Base-by-base conservation (phyloP, 768 basidiomycete species). In the Mycena chlorophos region DNA sequence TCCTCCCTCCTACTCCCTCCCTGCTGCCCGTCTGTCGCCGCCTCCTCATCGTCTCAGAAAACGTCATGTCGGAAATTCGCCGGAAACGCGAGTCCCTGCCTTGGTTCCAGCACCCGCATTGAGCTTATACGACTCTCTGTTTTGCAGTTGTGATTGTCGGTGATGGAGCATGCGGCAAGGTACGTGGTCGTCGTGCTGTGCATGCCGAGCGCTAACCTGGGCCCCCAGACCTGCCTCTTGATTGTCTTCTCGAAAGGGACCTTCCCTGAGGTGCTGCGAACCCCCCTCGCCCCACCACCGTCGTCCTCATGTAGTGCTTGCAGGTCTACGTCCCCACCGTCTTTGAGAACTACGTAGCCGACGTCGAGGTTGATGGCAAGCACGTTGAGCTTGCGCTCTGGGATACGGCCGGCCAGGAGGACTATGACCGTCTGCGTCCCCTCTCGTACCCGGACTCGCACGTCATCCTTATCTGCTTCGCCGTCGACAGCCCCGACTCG, bases 361-460 rank as follows among this genome's bases (percentile, higher is more conserved):
- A 98, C 72, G 94, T 98, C 48, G 94, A 98, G 73, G 95, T 98
- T 58, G 96, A 98, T 68, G 92, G 92, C 64, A 98, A 96, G 78
- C 92, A 95, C 70, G 95, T 98, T 65, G 97, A 99, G 75, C 82
- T 99, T 66, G 96, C 97, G 26, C 78, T 99, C 66, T 98, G 97
- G 97, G 97, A 98, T 95, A 98, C 97, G 50, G 96, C 97, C 29
- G 97, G 97, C 51, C 96, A 98, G 73, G 96, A 98, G 76, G 97
- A 98, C 73, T 98, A 98, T 73, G 97, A 98, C 75, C 91, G 96
- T 66, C 91, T 99, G 64, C 85, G 97, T 59, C 97, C 97, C 57
- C 85, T 99, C 69, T 92, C 89, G 66, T 99, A 99, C 77, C 96
- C 96, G 54, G 96, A 98, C 77, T 95, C 94, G n/a, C 95, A 99